A percentile compares a stretch with the other conserved stretches of the same genome.
Conservation (phyloP, 1,139 yeast genomes). For the Kodamaea ohmeri region DNA sequence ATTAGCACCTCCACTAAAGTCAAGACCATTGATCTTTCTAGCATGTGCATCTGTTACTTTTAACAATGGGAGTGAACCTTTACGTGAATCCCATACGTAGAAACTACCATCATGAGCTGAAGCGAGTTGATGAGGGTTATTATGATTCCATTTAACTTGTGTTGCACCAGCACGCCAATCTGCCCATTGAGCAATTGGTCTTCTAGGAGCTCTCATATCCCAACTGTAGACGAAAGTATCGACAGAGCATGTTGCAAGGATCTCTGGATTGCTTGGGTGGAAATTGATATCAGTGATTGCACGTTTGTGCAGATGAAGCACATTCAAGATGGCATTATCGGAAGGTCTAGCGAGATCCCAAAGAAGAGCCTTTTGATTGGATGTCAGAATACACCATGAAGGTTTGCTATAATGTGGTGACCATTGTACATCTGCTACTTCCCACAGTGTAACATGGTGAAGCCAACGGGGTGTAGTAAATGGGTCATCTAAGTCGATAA, state of each 20-base stretch:
- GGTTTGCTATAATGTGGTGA: slow-evolving; percentile 84
- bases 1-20: slow-evolving; percentile 63
- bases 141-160: slow-evolving; percentile 90
- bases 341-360: slow-evolving; percentile 88
- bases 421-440: slow-evolving; percentile 98
- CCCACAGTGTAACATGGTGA: slow-evolving; percentile 93
- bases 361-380: slow-evolving; percentile 89
- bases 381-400: slow-evolving; percentile 88
- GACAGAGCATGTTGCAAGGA: slow-evolving; percentile 90
- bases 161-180: slow-evolving; percentile 96
- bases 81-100: slow-evolving; percentile 83
- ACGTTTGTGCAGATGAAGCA: slow-evolving; percentile 82
- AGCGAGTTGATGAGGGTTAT: slow-evolving; percentile 73
- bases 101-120: slow-evolving; percentile 81
- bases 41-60: slow-evolving; percentile 65
- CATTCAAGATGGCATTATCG: slow-evolving; percentile 76
- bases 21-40: slow-evolving; percentile 85
- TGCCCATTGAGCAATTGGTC: slow-evolving; percentile 75
- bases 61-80: slow-evolving; percentile 72
- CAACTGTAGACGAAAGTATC: slow-evolving; percentile 85
- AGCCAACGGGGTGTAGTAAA: slow-evolving; percentile 93
- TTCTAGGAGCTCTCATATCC: slow-evolving; percentile 80
- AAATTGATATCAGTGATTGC: slow-evolving; percentile 96
- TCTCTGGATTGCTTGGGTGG: slow-evolving; percentile 82
- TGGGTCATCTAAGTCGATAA: slow-evolving; percentile 93